These are phyloP conservation scores for Xylaria multiplex DNA, from an alignment of 2,329 filamentous ascomycete genomes.

Conservation along the genomic window DNA sequence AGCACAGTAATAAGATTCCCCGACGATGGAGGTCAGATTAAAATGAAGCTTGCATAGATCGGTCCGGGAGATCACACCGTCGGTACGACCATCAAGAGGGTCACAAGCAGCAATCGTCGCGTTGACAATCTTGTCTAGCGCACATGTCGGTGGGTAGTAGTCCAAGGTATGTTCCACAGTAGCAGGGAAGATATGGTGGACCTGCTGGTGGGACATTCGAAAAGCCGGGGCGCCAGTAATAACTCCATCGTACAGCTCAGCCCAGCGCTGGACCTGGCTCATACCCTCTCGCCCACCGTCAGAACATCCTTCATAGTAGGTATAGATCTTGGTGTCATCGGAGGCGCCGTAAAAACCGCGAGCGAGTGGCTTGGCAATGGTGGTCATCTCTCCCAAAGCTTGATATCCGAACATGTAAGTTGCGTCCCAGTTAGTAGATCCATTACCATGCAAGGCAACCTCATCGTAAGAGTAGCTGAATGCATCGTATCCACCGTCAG, in stretches of 20 bases:
- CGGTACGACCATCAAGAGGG: conserved; percentile 62
- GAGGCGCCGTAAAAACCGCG: conserved; percentile 51
- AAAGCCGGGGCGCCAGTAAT: conserved; percentile 59
- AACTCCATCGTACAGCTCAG: conserved; percentile 56
- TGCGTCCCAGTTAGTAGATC: conserved; percentile 61
- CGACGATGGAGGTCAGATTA: conserved; percentile 48
- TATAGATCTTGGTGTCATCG: conserved; percentile 53
- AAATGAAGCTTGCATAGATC: conserved; percentile 52
- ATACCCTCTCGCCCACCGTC: conserved; percentile 62
- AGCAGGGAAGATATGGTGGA: conserved; percentile 53
- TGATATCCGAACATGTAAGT: conserved; percentile 62
- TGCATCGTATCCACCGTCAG: conserved; percentile 57
- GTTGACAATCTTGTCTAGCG: conserved; percentile 63
- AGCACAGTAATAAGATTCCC: conserved; percentile 50
- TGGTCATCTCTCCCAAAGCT: conserved; percentile 62
- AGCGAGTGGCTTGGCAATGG: conserved; percentile 57
- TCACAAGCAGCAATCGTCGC: conserved; percentile 65
- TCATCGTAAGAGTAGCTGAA: conserved; percentile 53
- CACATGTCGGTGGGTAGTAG: conserved; percentile 57
- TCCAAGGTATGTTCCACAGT: conserved; percentile 53
- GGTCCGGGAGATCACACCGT: conserved; percentile 60
- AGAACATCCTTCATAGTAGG: conserved; percentile 63
- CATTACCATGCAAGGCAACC: conserved; percentile 58
- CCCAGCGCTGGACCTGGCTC: conserved; percentile 55
- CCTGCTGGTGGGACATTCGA: conserved; percentile 56